Base-by-base conservation (phyloP, 352 stramenopile genomes). In the Phytopythium delawarense region DNA sequence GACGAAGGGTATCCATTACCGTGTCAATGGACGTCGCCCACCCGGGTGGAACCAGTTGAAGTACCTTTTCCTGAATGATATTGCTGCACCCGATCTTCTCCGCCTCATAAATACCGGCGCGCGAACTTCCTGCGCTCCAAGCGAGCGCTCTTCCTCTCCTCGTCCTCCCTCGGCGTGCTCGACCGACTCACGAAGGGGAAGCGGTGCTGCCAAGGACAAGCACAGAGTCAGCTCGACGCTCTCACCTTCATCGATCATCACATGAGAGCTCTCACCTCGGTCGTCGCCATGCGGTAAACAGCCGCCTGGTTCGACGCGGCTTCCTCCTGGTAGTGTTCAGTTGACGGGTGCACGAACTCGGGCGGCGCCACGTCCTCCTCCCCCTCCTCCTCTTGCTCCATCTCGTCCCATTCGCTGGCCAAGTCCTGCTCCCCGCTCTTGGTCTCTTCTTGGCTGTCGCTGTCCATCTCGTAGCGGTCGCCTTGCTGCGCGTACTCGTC, bases 201-300 rank as follows among this genome's bases (percentile, higher is more conserved):
- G 3, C 52, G 52, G 12, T 30, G 52, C 52, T 58, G 12, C 32
- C 46, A 35, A 4, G 12, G 12, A 16, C 21, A 53, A 7, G 2
- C 30, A 32, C 34, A 48, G 9, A n/a, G 9, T 18, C 9, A 48
- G 20, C 4, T 57, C 23, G 7, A 23, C n/a, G 5, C 51, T 1
- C 20, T 57, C 20, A 9, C 8, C 30, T n/a, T 5, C 21, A 56
- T 55, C 0, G 20, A 25, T 18, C 15, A 30, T 21, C 30, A 35
- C n/a, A 3, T 16, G 15, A 57, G 18, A n/a, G 30, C 13, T 39
- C 69, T 62, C 58, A 76, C 69, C 62, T 76, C 66, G 28, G 34
- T 62, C 18, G 61, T 62, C 28, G 63, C 48, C 28, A 60, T 34
- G 7, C 61, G 66, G 64, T 76, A 71, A 0, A 53, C 30, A 58